Percentiles rank a stretch among this genome's conserved stretches.
phyloP scores from a whole-genome alignment of 2,329 filamentous ascomycete genomes.

The Cucurbitaria berberidis region DNA sequence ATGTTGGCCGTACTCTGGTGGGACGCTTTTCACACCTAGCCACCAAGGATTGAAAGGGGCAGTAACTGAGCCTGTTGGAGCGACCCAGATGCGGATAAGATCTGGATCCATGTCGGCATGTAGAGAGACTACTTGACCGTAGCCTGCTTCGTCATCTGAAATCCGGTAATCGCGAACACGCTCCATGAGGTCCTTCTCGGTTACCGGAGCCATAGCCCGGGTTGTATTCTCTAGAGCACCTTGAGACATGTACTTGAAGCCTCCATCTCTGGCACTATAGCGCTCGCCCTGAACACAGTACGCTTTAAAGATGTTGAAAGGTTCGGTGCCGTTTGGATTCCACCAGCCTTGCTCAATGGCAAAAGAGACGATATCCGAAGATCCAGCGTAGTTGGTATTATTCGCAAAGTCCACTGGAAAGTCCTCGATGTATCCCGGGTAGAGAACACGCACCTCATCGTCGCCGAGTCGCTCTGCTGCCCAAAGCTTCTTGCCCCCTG shows the following conservation, averaged over 20 bases:
- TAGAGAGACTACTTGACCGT: constrained; percentile 44
- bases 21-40: constrained; percentile 40
- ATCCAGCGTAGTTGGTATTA: constrained; percentile 41
- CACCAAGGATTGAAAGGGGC: constrained; percentile 46
- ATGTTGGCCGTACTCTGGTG: constrained; percentile 43
- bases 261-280: constrained; percentile 42
- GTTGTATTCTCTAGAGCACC: constrained; percentile 46
- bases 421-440: constrained; percentile 48
- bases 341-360: constrained; percentile 46
- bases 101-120: constrained; percentile 34
- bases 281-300: constrained; percentile 38
- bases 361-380: constrained; percentile 44
- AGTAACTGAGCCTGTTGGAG: constrained; percentile 44
- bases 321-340: constrained; percentile 37
- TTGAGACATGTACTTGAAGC: constrained; percentile 49
- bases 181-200: constrained; percentile 56
- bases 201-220: constrained; percentile 55
- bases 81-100: constrained; percentile 44
- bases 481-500: constrained; percentile 44
- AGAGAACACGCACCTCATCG: constrained; percentile 41
- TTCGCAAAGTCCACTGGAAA: constrained; percentile 43
- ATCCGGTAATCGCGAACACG: constrained; percentile 47
- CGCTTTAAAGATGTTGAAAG: constrained; percentile 48
- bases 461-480: constrained; percentile 43
- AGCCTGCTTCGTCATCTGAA: constrained; percentile 46